Conservation (phyloP, 495 filamentous ascomycete genomes). For the Clohesyomyces aquaticus region DNA sequence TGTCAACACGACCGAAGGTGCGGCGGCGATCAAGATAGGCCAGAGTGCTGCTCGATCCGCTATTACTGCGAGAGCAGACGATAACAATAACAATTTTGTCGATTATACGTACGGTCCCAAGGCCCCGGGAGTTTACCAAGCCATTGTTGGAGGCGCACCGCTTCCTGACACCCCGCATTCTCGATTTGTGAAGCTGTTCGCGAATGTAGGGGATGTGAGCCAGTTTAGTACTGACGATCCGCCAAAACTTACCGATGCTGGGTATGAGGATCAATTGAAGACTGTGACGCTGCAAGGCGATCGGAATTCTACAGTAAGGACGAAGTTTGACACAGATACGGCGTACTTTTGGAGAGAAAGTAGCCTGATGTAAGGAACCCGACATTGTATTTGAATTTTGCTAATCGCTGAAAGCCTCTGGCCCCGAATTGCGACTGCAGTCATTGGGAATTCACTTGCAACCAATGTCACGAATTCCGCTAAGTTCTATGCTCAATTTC, state of each 20-base stretch:
- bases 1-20: slow-evolving; percentile 34
- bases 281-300: slow-evolving; percentile 11
- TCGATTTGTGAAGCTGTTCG: slow-evolving; percentile 41
- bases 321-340: slow-evolving; percentile 16
- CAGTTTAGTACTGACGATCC: slow-evolving; percentile 30
- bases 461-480: slow-evolving; percentile 42
- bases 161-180: slow-evolving; percentile 47
- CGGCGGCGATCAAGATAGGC: slow-evolving; percentile 39
- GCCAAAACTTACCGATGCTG: background rate
- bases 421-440: slow-evolving; percentile 46
- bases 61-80: slow-evolving; percentile 42
- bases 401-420: slow-evolving; percentile 31
- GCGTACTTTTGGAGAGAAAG: slow-evolving; percentile 23
- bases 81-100: slow-evolving; percentile 17
- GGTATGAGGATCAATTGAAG: slow-evolving; percentile 10
- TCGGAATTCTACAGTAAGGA: slow-evolving; percentile 18
- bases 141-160: slow-evolving; percentile 40
- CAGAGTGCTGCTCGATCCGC: slow-evolving; percentile 42
- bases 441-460: slow-evolving; percentile 39
- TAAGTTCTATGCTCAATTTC: slow-evolving; percentile 46
- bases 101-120: background rate
- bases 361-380: slow-evolving; percentile 38
- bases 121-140: slow-evolving; percentile 42
- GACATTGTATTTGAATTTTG: background rate
- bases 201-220: slow-evolving; percentile 40